Conservation (phyloP, 306 rosid genomes). For the Dalbergia oliveri region DNA sequence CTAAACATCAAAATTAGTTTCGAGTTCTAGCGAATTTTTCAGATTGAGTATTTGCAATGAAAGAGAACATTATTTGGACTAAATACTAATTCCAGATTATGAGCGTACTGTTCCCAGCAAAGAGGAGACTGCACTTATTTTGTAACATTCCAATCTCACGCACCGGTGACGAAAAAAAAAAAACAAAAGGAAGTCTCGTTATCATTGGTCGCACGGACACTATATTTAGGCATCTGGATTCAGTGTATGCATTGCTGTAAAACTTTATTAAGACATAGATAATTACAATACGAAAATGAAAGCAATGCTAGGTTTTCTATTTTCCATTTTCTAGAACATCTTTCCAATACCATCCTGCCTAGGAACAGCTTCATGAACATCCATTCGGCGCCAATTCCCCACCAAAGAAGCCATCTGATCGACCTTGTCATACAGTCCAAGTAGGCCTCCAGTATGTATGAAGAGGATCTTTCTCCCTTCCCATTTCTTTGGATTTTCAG, state of each 20-base stretch:
- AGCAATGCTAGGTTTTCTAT: slow-evolving; percentile 19
- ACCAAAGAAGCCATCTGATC: slow-evolving; percentile 69
- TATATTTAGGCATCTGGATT: background rate
- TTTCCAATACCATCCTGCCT: slow-evolving; percentile 77
- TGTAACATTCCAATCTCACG: background rate
- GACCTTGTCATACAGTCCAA: slow-evolving; percentile 91
- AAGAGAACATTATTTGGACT: background rate
- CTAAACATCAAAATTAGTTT: background rate
- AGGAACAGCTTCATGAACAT: slow-evolving; percentile 76
- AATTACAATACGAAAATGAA: slow-evolving; percentile 8
- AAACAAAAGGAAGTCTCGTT: background rate
- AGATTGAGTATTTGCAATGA: background rate
- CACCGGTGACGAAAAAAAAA: background rate
- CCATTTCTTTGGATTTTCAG: slow-evolving; percentile 85
- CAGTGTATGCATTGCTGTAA: slow-evolving; percentile 21
- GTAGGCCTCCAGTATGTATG: slow-evolving; percentile 92
- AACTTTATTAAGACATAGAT: slow-evolving; percentile 13
- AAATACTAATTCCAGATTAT: background rate
- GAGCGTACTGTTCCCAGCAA: background rate
- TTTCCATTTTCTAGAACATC: slow-evolving; percentile 66
- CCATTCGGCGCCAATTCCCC: slow-evolving; percentile 87
- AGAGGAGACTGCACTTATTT: too few species aligned
- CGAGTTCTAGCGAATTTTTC: background rate
- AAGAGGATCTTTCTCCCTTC: slow-evolving; percentile 95
- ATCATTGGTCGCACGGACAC: background rate